phyloP scores from a whole-genome alignment of 768 basidiomycete genomes.

The Russula vinacea region DNA sequence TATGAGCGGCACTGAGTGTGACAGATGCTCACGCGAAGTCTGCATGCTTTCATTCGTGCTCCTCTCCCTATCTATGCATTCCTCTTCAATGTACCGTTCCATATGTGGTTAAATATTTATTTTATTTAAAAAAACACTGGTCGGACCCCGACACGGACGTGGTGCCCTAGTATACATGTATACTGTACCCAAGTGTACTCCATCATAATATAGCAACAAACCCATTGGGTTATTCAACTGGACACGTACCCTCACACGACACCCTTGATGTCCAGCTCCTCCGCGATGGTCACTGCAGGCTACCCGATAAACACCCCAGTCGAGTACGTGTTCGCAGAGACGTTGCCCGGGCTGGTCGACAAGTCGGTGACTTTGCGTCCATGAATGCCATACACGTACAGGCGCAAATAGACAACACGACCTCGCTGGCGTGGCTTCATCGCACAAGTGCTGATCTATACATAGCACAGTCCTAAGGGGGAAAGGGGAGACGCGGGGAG shows the following conservation, averaged over 20 bases:
- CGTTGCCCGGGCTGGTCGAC: constrained; percentile 42
- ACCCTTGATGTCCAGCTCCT: constrained; percentile 46
- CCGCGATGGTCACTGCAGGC: constrained; percentile 54
- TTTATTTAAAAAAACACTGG: too few species aligned
- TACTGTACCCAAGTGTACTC: too few species aligned
- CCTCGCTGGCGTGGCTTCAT: constrained; percentile 59
- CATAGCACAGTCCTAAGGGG: not conserved
- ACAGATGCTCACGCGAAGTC: too few species aligned
- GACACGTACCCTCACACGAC: constrained; percentile 35
- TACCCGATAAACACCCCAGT: constrained; percentile 52
- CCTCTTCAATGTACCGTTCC: too few species aligned
- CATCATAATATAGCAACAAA: not conserved
- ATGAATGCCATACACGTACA: constrained; percentile 60
- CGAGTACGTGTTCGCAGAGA: constrained; percentile 43
- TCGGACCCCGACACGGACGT: too few species aligned
- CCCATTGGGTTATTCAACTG: not conserved
- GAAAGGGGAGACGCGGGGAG: not conserved
- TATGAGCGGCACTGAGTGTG: too few species aligned
- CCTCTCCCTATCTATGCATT: too few species aligned
- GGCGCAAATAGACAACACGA: constrained; percentile 59
- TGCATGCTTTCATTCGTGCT: too few species aligned
- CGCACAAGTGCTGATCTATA: constrained; percentile 60
- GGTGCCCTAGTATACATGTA: too few species aligned
- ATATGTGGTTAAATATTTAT: too few species aligned
- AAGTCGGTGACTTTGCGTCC: constrained; percentile 55